phyloP scores from a whole-genome alignment of 345 rosid genomes.

The Raphanus raphanistrum region DNA sequence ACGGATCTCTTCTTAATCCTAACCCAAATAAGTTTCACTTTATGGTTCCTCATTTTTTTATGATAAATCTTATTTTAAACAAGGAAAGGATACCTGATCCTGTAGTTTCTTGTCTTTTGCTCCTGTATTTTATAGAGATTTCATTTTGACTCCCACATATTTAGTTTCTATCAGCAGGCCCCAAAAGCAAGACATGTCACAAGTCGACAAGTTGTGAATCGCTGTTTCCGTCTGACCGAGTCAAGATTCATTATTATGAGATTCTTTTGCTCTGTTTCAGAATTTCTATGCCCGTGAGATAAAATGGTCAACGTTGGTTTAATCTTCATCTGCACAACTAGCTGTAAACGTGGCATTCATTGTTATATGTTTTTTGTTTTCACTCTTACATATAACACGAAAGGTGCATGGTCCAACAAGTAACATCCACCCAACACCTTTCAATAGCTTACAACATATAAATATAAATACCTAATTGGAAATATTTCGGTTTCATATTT shows the following conservation, averaged over 20 bases:
- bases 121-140: slow-evolving; percentile 2
- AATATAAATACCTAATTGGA: neutral
- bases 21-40: slow-evolving; percentile 23
- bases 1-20: slow-evolving; percentile 30
- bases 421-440: slow-evolving; percentile 24
- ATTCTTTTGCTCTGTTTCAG: slow-evolving; percentile 15
- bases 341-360: neutral
- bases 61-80: neutral
- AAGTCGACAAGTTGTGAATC: neutral
- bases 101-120: neutral
- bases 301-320: neutral
- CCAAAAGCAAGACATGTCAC: neutral
- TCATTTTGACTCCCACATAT: neutral
- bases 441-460: neutral
- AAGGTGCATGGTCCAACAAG: slow-evolving; percentile 21
- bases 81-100: neutral
- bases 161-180: neutral
- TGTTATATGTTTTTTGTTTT: neutral
- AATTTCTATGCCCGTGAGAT: neutral
- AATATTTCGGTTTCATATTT: slow-evolving; percentile 24
- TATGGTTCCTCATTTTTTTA: slow-evolving; percentile 3
- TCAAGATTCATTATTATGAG: slow-evolving; percentile 9
- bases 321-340: neutral
- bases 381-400: neutral
- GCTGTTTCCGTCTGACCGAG: neutral